Base-by-base conservation (phyloP, 2,329 filamentous ascomycete genomes). In the Fusarium nodosum region DNA sequence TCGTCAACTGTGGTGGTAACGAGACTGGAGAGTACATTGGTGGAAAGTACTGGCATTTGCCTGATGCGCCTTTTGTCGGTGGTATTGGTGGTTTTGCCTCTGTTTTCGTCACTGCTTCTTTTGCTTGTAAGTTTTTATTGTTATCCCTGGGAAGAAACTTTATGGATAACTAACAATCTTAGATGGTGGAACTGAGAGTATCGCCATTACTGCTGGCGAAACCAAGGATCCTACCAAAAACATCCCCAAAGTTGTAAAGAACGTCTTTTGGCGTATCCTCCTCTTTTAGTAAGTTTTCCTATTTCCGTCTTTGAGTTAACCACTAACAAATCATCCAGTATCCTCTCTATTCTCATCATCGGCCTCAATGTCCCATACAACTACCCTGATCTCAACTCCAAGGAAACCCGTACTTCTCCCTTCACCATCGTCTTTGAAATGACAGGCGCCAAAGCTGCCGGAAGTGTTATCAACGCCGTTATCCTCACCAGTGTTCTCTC, bases 21-120 rank as follows among this genome's bases (percentile, higher is more conserved):
- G 80, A 75, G 0, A 73, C 79, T 0, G 82, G 85, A 54, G 77
- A 80, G 47, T 90, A 90, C 64, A 87, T 90, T 24, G 88, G 89
- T 12, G 85, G 82, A 7, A 80, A 84, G 62, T 83, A 88, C 72
- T 91, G 87, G 84, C 81, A 85, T 59, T 80, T 86, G 2, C 85
- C 84, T 1, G 88, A 84, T 34, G 88, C 88, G 3, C 89, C 89
- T 0, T 91, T 91, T 70, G 88, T 90, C 2, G 86, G 83, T 3
- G 89, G 89, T 1, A 88, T 90, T 20, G 88, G 88, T 39, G 88
- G 88, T 1, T 90, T 91, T 68, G 88, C 88, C 1, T 89, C 87
- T 22, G 82, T 82, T 13, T 85, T 85, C 22, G 88, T 90, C 81
- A 57, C 79, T 2, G 79, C 79, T n/a, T 79, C 79, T 2, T 90